phyloP scores from a whole-genome alignment of 2,329 filamentous ascomycete species.

The Diaporthe helianthi region DNA sequence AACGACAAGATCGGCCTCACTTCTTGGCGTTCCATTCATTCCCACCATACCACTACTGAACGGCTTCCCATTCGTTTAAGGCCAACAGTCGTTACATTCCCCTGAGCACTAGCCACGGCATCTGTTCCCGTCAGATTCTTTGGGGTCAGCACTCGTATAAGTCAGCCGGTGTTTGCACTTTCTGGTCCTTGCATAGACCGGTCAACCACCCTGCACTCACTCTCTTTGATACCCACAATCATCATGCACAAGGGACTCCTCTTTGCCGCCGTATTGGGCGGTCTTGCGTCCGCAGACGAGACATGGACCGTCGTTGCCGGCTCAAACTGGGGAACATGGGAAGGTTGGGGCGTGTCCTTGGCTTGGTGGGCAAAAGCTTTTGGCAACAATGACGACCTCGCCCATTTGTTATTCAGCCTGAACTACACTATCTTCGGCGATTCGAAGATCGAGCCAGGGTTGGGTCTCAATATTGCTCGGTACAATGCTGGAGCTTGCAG shows the following conservation, averaged over 20 bases:
- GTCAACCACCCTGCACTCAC: background rate
- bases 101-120: background rate
- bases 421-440: constrained; percentile 41
- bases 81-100: background rate
- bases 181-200: background rate
- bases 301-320: constrained; percentile 44
- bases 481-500: constrained; percentile 53
- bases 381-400: constrained; percentile 49
- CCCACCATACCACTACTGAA: constrained; percentile 7
- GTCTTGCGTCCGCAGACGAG: constrained; percentile 38
- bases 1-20: background rate
- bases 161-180: background rate
- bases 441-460: constrained; percentile 46
- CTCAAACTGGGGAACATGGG: constrained; percentile 50
- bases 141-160: background rate
- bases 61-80: constrained; percentile 18
- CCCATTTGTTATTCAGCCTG: constrained; percentile 50
- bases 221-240: background rate
- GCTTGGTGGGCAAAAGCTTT: constrained; percentile 54
- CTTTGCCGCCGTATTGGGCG: background rate
- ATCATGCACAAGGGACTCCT: constrained; percentile 6
- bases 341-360: constrained; percentile 52
- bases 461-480: constrained; percentile 51
- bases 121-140: background rate
- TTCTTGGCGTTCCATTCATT: constrained; percentile 5